Conservation (phyloP, 2,329 filamentous ascomycete species). For the Drechslerella dactyloides region DNA sequence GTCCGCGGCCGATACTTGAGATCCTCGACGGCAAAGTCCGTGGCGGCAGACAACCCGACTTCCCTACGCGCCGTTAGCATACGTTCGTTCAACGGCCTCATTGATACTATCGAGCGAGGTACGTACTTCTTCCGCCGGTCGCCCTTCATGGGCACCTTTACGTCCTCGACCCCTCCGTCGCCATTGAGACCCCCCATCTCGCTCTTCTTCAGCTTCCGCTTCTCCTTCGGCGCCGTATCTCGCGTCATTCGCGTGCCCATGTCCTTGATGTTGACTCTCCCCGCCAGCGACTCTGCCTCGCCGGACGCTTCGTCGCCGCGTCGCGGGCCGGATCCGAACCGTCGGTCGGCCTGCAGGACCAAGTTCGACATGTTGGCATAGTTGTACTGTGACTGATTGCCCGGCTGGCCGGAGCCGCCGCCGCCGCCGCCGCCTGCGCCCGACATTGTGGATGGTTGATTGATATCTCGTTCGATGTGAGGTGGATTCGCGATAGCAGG, state of each 20-base stretch:
- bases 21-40: slow-evolving; percentile 86
- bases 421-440: slow-evolving; percentile 62
- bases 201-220: slow-evolving; percentile 67
- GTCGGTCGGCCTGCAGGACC: slow-evolving; percentile 98
- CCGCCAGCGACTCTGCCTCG: slow-evolving; percentile 95
- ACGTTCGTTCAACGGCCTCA: too few species aligned
- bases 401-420: slow-evolving; percentile 66
- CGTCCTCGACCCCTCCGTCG: slow-evolving; percentile 73
- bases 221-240: slow-evolving; percentile 79
- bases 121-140: slow-evolving; percentile 53
- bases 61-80: slow-evolving; percentile 47
- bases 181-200: slow-evolving; percentile 63
- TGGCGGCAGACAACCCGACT: slow-evolving; percentile 65
- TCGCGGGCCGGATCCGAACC: slow-evolving; percentile 77
- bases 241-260: slow-evolving; percentile 87
- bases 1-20: slow-evolving; percentile 91
- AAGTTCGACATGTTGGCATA: slow-evolving; percentile 99
- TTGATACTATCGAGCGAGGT: slow-evolving; percentile 58
- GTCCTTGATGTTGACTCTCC: slow-evolving; percentile 87
- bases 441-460: slow-evolving; percentile 57
- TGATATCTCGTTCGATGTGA: neutral
- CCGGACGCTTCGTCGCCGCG: slow-evolving; percentile 93
- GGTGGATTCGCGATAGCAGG: neutral
- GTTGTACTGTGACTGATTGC: slow-evolving; percentile 93
- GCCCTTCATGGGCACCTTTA: slow-evolving; percentile 46